Base-by-base conservation (phyloP, 2,329 filamentous ascomycete genomes). In the Fusarium oligoseptatum region DNA sequence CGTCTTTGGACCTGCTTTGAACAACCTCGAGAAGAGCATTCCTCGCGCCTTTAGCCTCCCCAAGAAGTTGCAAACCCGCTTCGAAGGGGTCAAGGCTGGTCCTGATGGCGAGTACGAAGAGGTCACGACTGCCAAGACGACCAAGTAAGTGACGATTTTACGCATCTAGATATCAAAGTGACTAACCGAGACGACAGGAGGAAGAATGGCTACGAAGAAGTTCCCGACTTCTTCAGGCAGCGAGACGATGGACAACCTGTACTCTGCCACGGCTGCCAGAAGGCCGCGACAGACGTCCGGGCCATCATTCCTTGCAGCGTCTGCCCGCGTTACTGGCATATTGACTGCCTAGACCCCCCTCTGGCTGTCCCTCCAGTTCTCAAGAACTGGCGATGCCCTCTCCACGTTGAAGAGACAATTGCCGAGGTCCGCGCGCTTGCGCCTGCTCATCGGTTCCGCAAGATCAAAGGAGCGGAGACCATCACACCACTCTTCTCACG, bases 291-390 rank as follows among this genome's bases (percentile, higher is more conserved):
- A 22, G 83, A 85, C 72, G 77, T 81, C 41, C 91, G 93, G 29
- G 90, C 92, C 75, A 95, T 98, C 77, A 93, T 98, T 76, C 91
- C 93, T 55, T 99, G 96, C 85, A 95, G 95, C 82, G 90, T 89
- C 78, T 99, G 96, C 83, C 87, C 90, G 14, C 88, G 94, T 37
- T 89, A 92, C 80, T 99, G 95, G 93, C 97, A 99, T 84, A 87
- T 98, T 61, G 96, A 98, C 83, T 99, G 97, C 83, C 86, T 97
- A 17, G 92, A 97, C 80, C 94, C 95, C 32, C 95, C 96, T 37
- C 85, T 95, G 79, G 91, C 95, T 37, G 91, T 93, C 65, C 93
- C 95, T 43, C 95, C 95, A 12, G 88, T 91, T 60, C 87, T 92
- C 61, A 91, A 92, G 78, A 93, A 92, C 65, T 99, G 95, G 94